Percentiles rank a stretch among this genome's conserved stretches.
Conservation (phyloP, 371 early-diverging fungal species). For the Syncephalastrum monosporum region DNA sequence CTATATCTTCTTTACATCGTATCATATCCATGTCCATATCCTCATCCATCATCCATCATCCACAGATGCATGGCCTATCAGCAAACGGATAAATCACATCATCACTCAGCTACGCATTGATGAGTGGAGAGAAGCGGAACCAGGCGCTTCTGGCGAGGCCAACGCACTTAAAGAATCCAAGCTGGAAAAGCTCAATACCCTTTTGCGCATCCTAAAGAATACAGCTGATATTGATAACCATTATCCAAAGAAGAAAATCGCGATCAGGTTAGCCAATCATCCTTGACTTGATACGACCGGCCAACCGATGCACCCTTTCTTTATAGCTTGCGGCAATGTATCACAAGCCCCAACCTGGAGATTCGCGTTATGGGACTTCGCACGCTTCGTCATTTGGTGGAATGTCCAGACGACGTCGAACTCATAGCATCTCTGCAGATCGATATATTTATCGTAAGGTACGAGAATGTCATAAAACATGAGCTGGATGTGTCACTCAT, state of each 20-base stretch:
- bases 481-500: not conserved
- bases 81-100: constrained; percentile 33
- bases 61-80: constrained; percentile 41
- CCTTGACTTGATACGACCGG: not conserved
- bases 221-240: constrained; percentile 39
- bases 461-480: constrained; percentile 3
- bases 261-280: constrained; percentile 25
- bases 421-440: constrained; percentile 53
- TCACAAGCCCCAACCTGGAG: constrained; percentile 52
- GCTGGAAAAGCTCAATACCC: constrained; percentile 33
- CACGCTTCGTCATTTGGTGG: constrained; percentile 55
- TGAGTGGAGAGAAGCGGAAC: constrained; percentile 33
- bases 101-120: constrained; percentile 32
- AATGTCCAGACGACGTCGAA: constrained; percentile 37
- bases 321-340: constrained; percentile 52
- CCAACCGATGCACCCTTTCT: not conserved
- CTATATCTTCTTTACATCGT: not conserved
- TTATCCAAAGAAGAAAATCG: constrained; percentile 33
- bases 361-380: constrained; percentile 55
- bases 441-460: constrained; percentile 70
- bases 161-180: constrained; percentile 31
- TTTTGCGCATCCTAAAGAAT: constrained; percentile 44
- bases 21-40: not conserved
- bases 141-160: constrained; percentile 11
- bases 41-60: not conserved